phyloP scores from a whole-genome alignment of 106 monocot species.

The Dendrobium huoshanense region DNA sequence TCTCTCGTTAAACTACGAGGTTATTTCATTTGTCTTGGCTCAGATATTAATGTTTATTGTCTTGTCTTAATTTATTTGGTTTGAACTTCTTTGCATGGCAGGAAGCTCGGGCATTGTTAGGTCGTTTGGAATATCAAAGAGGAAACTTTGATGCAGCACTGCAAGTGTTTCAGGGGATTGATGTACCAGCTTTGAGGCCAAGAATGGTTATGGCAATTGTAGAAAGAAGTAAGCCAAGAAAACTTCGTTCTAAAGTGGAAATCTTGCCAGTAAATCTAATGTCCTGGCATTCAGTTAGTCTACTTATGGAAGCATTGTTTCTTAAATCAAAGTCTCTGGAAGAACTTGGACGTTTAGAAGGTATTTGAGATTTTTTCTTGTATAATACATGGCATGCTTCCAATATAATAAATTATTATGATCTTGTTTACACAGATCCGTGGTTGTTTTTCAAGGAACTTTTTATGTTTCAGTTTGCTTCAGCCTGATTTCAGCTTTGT shows the following conservation, averaged over 20 bases:
- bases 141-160: slow-evolving; percentile 85
- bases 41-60: not conserved
- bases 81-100: slow-evolving; percentile 7
- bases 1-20: slow-evolving; percentile 87
- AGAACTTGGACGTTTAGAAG: slow-evolving; percentile 55
- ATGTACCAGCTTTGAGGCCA: slow-evolving; percentile 45
- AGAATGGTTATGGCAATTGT: slow-evolving; percentile 62
- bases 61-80: not conserved
- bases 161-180: slow-evolving; percentile 88
- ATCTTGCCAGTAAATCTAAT: slow-evolving; percentile 33
- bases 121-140: slow-evolving; percentile 76
- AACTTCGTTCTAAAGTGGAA: slow-evolving; percentile 28
- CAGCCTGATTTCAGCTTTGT: not conserved
- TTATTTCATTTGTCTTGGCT: slow-evolving; percentile 7
- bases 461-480: not conserved
- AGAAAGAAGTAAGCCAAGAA: slow-evolving; percentile 35
- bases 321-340: slow-evolving; percentile 79
- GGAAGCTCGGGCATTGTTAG: slow-evolving; percentile 88
- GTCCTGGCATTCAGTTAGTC: slow-evolving; percentile 79
- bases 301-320: slow-evolving; percentile 74
- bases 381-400: not conserved
- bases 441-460: not conserved
- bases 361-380: slow-evolving; percentile 18
- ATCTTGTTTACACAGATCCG: not conserved
- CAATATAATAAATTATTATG: not conserved